A percentile compares a stretch with the other conserved stretches of the same genome.
Conservation (phyloP, 305 asterid species). For the Fraxinus velutina region DNA sequence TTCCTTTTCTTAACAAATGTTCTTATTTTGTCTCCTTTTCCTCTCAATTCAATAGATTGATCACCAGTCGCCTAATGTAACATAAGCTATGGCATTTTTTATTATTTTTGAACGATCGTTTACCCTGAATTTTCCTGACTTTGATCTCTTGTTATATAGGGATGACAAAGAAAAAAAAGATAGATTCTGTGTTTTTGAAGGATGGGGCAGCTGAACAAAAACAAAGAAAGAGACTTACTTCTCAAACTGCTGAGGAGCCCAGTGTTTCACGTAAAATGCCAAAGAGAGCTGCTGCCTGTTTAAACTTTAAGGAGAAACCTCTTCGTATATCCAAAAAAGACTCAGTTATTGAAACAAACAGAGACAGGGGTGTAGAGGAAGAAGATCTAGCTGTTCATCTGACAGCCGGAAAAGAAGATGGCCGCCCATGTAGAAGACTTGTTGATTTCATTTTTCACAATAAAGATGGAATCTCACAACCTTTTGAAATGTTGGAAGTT, state of each 20-base stretch:
- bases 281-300: conserved; percentile 83
- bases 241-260: conserved; percentile 40
- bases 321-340: conserved; percentile 42
- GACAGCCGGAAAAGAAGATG: conserved; percentile 62
- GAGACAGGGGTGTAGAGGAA: conserved; percentile 52
- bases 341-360: conserved; percentile 57
- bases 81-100: not conserved
- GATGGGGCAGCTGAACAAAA: conserved; percentile 39
- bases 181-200: conserved; percentile 31
- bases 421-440: conserved; percentile 75
- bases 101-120: not conserved
- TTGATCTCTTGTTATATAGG: conserved; percentile 36
- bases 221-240: conserved; percentile 48
- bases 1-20: not conserved
- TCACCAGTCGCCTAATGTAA: not conserved
- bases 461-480: conserved; percentile 63
- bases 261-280: conserved; percentile 60
- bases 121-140: conserved; percentile 13
- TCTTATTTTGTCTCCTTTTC: not conserved
- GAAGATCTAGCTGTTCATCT: conserved; percentile 70
- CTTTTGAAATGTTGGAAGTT: conserved; percentile 87
- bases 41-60: not conserved
- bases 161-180: conserved; percentile 30
- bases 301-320: conserved; percentile 68
- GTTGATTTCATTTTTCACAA: conserved; percentile 69